Base-by-base conservation (phyloP, 2,329 filamentous ascomycete species). In the Thelonectria discophora region DNA sequence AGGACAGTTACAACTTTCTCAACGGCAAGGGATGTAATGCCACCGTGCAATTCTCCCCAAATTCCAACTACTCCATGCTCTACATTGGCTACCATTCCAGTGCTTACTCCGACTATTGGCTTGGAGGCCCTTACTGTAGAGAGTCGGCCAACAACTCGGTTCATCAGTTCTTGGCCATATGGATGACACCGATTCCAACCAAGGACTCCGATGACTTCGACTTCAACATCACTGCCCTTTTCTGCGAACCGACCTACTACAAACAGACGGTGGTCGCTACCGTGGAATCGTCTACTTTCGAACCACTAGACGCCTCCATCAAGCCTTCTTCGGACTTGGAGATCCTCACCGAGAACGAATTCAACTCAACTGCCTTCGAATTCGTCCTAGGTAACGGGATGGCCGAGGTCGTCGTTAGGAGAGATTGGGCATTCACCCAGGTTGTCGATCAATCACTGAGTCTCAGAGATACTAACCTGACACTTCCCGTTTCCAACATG, bases 241-340 rank as follows among this genome's bases (percentile, higher is more conserved):
- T 79, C 49, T 85, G 83, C 49, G 69, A 79, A 20, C 60, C 82
- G 0, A 65, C 34, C 0, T 88, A 86, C 57, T 80, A 77, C 50
- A 73, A 76, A n/a, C 81, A 85, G 40, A 12, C 73, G 0, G 81
- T 84, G 0, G 68, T 72, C 0, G 79, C 81, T 0, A 81, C 75
- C 0, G 73, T 87, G 0, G 52, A 58, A 1, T 59, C 71, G 0
- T 1, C 12, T 0, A 63, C 30, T 0, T 32, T 63, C 0, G 53
- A 56, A 1, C 75, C 74, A 0, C 2, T 65, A 2, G 50, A 62
- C 0, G 32, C 32, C 0, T 63, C 58, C 0, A 40, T 76, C 0
- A 24, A 64, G 0, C 10, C 65, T 0, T 1, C 71, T 0, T 63
- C 65, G 0, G 55, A 68, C 0, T 34, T 27, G 0, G 53, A 74